Evolutionary conservation across 1,284 basidiomycete genomes (phyloP).

Genomic region (Athelia sp.): DNA sequence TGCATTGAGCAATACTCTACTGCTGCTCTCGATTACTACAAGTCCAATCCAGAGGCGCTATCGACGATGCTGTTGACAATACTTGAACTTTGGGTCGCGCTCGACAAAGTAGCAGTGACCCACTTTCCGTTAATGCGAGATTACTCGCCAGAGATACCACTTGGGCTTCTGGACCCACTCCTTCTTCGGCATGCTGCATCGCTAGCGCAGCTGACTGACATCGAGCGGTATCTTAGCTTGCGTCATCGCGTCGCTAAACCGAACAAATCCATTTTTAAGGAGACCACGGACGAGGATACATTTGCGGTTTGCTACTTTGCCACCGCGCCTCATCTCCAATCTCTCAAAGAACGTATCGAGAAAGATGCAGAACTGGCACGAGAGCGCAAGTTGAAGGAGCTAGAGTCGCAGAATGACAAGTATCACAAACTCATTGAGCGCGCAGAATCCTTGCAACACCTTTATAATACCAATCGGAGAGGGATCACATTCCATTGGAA

Average conservation of each 20-base stretch:
- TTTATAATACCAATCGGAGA: not conserved
- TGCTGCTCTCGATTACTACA: constrained; percentile 22
- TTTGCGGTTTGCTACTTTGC: constrained; percentile 28
- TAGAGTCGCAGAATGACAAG: constrained; percentile 11
- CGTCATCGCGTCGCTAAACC: constrained; percentile 15
- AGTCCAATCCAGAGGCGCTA: constrained; percentile 31
- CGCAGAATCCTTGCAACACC: constrained; percentile 5
- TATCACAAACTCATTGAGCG: constrained; percentile 13
- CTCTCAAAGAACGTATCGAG: constrained; percentile 24
- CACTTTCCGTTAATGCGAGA: constrained; percentile 30
- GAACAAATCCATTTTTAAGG: constrained; percentile 17
- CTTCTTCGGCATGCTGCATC: constrained; percentile 26
- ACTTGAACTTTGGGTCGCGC: constrained; percentile 37
- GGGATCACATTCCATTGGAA: not conserved
- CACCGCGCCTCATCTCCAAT: constrained; percentile 9
- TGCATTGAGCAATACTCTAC: constrained; percentile 22
- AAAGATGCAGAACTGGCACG: constrained; percentile 12
- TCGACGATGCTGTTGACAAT: constrained; percentile 39
- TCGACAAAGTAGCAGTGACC: constrained; percentile 32
- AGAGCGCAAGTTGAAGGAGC: constrained; percentile 17
- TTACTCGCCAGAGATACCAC: constrained; percentile 41
- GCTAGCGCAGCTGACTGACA: constrained; percentile 20
- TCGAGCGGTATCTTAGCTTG: constrained; percentile 24
- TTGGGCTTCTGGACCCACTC: constrained; percentile 28
- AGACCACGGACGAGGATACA: constrained; percentile 1